phyloP scores from a whole-genome alignment of 805 yeast genomes.

The Yamadazyma paraphyllophila region DNA sequence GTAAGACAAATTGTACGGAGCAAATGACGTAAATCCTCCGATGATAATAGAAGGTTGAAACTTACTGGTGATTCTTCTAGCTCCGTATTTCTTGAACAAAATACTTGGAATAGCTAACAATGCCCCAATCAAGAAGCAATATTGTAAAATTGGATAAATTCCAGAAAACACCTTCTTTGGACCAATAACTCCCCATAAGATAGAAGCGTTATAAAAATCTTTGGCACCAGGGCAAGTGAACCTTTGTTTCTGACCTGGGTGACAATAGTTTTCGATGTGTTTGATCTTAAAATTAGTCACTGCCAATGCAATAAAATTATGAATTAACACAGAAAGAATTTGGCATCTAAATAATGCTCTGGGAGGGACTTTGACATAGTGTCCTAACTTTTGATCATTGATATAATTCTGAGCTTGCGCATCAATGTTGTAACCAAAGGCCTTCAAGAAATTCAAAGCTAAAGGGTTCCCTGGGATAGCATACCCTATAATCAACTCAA shows the following conservation, averaged over 20 bases:
- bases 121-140: constrained; percentile 58
- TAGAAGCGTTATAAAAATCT: constrained; percentile 51
- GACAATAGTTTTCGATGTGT: constrained; percentile 34
- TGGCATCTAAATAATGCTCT: constrained; percentile 52
- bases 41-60: constrained; percentile 56
- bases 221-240: constrained; percentile 40
- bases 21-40: constrained; percentile 47
- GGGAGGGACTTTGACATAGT: constrained; percentile 63
- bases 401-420: constrained; percentile 60
- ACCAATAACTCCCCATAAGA: constrained; percentile 57
- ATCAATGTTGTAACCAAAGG: constrained; percentile 53
- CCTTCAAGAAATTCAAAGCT: constrained; percentile 52
- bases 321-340: constrained; percentile 32
- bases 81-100: constrained; percentile 34
- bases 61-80: constrained; percentile 25
- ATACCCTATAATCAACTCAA: constrained; percentile 64
- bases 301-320: constrained; percentile 28
- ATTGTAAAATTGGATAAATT: constrained; percentile 51
- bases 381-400: constrained; percentile 41
- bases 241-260: constrained; percentile 29
- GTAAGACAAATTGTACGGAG: constrained; percentile 50
- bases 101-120: constrained; percentile 35
- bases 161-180: constrained; percentile 55
- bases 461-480: constrained; percentile 57
- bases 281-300: constrained; percentile 39